These are phyloP conservation scores for Desmodesmus armatus DNA, from an alignment of 139 green algal genomes.

Conservation along the genomic window DNA sequence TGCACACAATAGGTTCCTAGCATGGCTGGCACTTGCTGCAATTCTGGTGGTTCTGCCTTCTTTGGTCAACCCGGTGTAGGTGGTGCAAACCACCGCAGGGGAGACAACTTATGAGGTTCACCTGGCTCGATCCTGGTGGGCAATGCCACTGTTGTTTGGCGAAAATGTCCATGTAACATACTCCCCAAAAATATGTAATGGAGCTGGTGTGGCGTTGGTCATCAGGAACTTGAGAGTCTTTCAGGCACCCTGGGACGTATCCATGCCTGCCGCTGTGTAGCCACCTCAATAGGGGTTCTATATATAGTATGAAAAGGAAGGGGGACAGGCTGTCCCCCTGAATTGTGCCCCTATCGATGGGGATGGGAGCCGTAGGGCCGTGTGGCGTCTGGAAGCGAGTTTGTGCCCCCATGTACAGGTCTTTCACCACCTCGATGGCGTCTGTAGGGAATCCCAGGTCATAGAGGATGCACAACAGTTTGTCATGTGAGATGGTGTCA, in stretches of 20 bases:
- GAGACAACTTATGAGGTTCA: too few species aligned
- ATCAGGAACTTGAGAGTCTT: too few species aligned
- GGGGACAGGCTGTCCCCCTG: slow-evolving; percentile 60
- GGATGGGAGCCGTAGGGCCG: slow-evolving; percentile 18
- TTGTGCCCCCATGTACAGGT: slow-evolving; percentile 54
- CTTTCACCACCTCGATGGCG: slow-evolving; percentile 44
- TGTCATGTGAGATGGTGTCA: slow-evolving; percentile 57
- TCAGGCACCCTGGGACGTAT: neutral
- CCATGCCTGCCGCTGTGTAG: neutral
- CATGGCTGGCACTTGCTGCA: too few species aligned
- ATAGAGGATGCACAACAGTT: slow-evolving; percentile 51
- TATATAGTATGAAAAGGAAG: slow-evolving; percentile 41
- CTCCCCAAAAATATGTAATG: too few species aligned
- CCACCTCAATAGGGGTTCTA: neutral
- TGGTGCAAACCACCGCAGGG: too few species aligned
- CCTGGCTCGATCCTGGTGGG: too few species aligned
- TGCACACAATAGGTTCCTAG: too few species aligned
- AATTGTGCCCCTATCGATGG: slow-evolving; percentile 50
- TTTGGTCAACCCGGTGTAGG: too few species aligned
- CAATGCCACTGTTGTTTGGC: too few species aligned
- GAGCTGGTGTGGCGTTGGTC: too few species aligned
- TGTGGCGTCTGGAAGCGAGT: slow-evolving; percentile 35
- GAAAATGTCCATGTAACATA: too few species aligned
- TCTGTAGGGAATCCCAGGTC: slow-evolving; percentile 54
- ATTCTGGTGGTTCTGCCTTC: too few species aligned